Evolutionary conservation across 176 grass and related monocot genomes (phyloP).

Genomic region (Thalia dealbata): DNA sequence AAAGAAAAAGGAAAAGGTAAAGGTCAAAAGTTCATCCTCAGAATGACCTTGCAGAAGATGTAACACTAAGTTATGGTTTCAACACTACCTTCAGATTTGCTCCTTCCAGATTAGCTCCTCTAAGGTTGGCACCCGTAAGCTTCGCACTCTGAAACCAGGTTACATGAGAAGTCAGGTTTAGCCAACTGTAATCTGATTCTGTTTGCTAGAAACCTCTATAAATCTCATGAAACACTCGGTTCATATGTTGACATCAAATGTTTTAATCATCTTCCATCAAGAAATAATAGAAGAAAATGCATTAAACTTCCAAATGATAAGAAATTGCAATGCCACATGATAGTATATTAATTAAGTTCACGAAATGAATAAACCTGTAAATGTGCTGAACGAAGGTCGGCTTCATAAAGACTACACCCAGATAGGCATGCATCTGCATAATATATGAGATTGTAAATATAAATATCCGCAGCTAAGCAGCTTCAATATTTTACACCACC

Average conservation of each 20-base stretch:
- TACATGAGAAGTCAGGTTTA: too few species aligned
- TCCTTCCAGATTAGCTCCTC: conserved; percentile 87
- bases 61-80: too few species aligned
- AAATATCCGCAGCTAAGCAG: not conserved
- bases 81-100: conserved; percentile 86
- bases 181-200: not conserved
- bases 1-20: not conserved
- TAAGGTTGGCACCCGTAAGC: conserved; percentile 49
- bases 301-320: not conserved
- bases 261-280: not conserved
- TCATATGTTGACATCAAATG: not conserved
- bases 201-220: not conserved
- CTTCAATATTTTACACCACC: not conserved
- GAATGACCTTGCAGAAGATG: not conserved
- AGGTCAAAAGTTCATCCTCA: not conserved
- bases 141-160: conserved; percentile 59
- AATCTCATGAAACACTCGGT: not conserved
- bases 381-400: conserved; percentile 76
- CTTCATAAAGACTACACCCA: conserved; percentile 53
- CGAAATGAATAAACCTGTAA: conserved; percentile 49
- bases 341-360: not conserved
- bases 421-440: conserved; percentile 69
- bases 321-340: not conserved
- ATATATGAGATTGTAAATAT: conserved; percentile 10
- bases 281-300: not conserved